These are phyloP conservation scores for Cardamine chenopodiifolia DNA, from an alignment of 345 rosid species.

Conservation along the genomic window DNA sequence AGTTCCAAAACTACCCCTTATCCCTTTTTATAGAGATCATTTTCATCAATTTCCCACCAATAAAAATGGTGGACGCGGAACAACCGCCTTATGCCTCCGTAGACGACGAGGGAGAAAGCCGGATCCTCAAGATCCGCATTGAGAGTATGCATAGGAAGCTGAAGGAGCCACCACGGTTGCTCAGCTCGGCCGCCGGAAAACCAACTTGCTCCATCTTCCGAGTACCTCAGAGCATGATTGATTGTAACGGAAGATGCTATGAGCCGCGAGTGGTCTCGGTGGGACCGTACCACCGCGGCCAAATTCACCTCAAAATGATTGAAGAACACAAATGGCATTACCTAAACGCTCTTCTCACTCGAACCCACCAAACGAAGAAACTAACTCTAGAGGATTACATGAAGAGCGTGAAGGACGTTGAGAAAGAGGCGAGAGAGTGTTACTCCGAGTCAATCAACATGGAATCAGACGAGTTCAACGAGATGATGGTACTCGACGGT, in stretches of 20 bases:
- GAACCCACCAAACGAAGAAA: slow-evolving; percentile 37
- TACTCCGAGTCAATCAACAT: slow-evolving; percentile 63
- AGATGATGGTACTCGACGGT: slow-evolving; percentile 77
- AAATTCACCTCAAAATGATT: slow-evolving; percentile 55
- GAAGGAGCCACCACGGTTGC: slow-evolving; percentile 36
- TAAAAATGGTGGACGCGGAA: slow-evolving; percentile 20
- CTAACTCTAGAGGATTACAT: slow-evolving; percentile 53
- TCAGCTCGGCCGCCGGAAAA: slow-evolving; percentile 43
- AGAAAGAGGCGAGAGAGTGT: slow-evolving; percentile 58
- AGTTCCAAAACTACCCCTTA: slow-evolving; percentile 26
- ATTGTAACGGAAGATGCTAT: slow-evolving; percentile 60
- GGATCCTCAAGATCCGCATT: slow-evolving; percentile 33
- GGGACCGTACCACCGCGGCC: slow-evolving; percentile 71
- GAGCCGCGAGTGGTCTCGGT: slow-evolving; percentile 71
- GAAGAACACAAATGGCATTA: slow-evolving; percentile 87
- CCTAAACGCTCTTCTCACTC: slow-evolving; percentile 49
- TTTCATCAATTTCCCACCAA: slow-evolving; percentile 15
- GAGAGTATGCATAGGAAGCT: slow-evolving; percentile 39
- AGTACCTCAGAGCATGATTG: slow-evolving; percentile 50
- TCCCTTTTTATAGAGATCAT: not conserved
- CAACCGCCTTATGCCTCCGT: not conserved
- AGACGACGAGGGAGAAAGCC: slow-evolving; percentile 24
- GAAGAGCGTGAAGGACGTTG: slow-evolving; percentile 46
- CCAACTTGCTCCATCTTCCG: slow-evolving; percentile 45
- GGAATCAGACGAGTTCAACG: slow-evolving; percentile 51